These are phyloP conservation scores for Exserohilum turcica DNA, from an alignment of 2,329 filamentous ascomycete species.

Conservation along the genomic window DNA sequence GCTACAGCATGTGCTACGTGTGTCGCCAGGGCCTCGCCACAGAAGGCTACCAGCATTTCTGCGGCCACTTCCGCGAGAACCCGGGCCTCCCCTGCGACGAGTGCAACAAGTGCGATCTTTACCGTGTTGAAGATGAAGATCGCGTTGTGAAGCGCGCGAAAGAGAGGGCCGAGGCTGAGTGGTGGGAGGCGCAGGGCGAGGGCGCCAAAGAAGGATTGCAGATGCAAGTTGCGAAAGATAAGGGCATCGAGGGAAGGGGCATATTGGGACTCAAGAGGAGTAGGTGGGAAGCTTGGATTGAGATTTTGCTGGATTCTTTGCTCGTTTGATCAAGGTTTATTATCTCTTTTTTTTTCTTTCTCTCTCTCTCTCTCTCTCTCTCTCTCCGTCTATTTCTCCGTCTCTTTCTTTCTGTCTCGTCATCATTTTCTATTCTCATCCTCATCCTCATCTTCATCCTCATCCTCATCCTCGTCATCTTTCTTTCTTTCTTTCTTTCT, in stretches of 20 bases:
- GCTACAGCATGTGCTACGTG: conserved; percentile 97
- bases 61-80: conserved; percentile 87
- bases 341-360: neutral
- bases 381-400: too few species aligned
- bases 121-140: conserved; percentile 56
- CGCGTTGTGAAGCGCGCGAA: conserved; percentile 49
- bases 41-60: conserved; percentile 92
- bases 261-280: conserved; percentile 13
- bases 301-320: conserved; percentile 22
- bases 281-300: conserved; percentile 31
- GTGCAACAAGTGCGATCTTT: conserved; percentile 67
- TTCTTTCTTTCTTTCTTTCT: neutral
- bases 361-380: neutral
- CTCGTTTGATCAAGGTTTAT: conserved; percentile 16
- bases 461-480: too few species aligned
- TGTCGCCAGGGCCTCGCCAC: conserved; percentile 69
- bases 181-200: conserved; percentile 50
- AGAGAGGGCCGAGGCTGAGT: conserved; percentile 52
- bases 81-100: conserved; percentile 76
- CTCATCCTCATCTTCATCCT: too few species aligned
- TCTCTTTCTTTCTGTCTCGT: neutral
- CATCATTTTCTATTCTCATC: neutral
- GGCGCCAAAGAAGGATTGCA: conserved; percentile 28
- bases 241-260: conserved; percentile 4
- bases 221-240: conserved; percentile 26